Percentiles rank a stretch among this genome's conserved stretches.
Evolutionary conservation across 1,284 basidiomycete genomes (phyloP).

Genomic region (Malassezia arunalokei): DNA sequence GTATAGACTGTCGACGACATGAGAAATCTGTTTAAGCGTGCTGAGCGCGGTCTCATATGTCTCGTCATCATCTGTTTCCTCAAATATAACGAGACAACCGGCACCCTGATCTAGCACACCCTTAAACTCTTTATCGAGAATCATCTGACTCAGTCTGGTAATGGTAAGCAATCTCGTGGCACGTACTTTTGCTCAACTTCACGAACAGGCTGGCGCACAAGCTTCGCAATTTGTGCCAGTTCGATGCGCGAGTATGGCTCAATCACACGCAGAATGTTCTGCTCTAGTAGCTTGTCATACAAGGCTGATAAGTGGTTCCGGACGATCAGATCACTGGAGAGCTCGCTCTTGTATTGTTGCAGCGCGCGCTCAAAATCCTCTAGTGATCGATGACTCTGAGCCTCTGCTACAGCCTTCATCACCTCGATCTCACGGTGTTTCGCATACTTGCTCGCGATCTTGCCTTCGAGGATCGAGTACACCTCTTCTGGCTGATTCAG

Average conservation of each 20-base stretch:
- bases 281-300: slow-evolving; percentile 88
- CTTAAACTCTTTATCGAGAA: slow-evolving; percentile 83
- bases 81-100: slow-evolving; percentile 80
- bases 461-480: slow-evolving; percentile 67
- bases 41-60: slow-evolving; percentile 76
- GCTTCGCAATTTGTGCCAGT: slow-evolving; percentile 72
- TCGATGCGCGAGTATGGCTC: slow-evolving; percentile 91
- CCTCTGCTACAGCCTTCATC: slow-evolving; percentile 83
- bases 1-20: slow-evolving; percentile 81
- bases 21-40: slow-evolving; percentile 75
- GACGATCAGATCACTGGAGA: slow-evolving; percentile 85
- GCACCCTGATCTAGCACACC: slow-evolving; percentile 90
- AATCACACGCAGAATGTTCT: slow-evolving; percentile 83
- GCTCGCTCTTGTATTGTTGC: slow-evolving; percentile 76
- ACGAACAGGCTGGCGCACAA: slow-evolving; percentile 76
- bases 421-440: slow-evolving; percentile 65
- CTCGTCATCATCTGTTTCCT: slow-evolving; percentile 67
- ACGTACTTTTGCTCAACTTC: slow-evolving; percentile 87
- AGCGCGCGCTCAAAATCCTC: slow-evolving; percentile 78
- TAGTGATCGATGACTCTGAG: slow-evolving; percentile 80
- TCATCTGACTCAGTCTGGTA: slow-evolving; percentile 83
- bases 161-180: background rate
- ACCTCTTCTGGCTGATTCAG: slow-evolving; percentile 87
- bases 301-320: slow-evolving; percentile 80
- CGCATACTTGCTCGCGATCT: slow-evolving; percentile 74